Base-by-base conservation (phyloP, 140 eudicot genomes). In the Oenanthe javanica region DNA sequence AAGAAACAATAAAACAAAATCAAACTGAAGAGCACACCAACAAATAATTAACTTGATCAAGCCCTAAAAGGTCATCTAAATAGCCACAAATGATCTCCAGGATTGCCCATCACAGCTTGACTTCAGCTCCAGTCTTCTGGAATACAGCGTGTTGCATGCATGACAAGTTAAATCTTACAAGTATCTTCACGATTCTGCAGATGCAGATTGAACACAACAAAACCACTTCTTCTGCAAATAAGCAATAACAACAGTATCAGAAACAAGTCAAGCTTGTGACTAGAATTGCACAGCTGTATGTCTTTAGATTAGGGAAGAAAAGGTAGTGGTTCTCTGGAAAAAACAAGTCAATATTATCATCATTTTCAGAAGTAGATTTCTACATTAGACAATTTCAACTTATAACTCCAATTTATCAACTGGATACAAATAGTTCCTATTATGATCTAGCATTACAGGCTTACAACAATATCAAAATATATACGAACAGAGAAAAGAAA, bases 41-140 rank as follows among this genome's bases (percentile, higher is more conserved):
- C 6, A 40, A 6, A 27, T 16, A 36, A 27, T 51, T 76, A 2
- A 6, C 27, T 36, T 11, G 52, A 16, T 15, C 23, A 55, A 76
- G 42, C 40, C 67, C n/a, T 67, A 77, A 19, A 51, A 23, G 31
- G 19, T 77, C 4, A 25, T 52, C 25, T 77, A 77, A 31, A n/a
- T n/a, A 16, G 43, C 80, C 49, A 77, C 23, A 36, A 19, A 55
- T 36, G 77, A 59, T 9, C 76, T 38, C 80, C 80, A 81, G 84
- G 27, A 75, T 74, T 64, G 76, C 63, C 79, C 54, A 81, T 73
- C 84, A 81, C 84, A 81, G 84, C 84, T 81, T 43, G 36, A 45
- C 74, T 14, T 55, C 57, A 73, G 84, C 84, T 81, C 84, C 84
- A 81, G 84, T 72, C 79, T 40, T 51, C 79, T 55, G 79, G 79